phyloP scores from a whole-genome alignment of 176 grass and related monocot genomes.

The Pharus latifolius region DNA sequence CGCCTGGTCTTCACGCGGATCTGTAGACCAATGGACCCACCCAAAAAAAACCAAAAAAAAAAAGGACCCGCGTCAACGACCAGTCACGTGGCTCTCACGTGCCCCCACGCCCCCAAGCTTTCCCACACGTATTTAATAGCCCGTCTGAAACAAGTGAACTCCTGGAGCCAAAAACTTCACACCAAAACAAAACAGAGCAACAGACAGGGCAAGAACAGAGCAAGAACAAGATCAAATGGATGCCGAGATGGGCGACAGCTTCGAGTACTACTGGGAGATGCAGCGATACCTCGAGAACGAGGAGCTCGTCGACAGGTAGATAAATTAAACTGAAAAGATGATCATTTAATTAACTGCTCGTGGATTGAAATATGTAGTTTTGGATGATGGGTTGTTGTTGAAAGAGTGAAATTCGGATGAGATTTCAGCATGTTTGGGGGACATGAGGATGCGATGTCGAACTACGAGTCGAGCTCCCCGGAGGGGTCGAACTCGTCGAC shows the following conservation, averaged over 20 bases:
- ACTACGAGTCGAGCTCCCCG: slow-evolving; percentile 70
- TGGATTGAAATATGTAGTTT: no score
- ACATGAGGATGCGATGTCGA: slow-evolving; percentile 33
- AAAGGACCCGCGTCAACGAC: slow-evolving; percentile 10
- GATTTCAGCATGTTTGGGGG: slow-evolving; percentile 31
- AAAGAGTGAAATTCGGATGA: neutral
- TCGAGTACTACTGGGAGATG: slow-evolving; percentile 72
- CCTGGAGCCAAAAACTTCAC: neutral
- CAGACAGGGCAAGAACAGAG: neutral
- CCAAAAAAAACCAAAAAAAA: no score
- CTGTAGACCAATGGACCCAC: slow-evolving; percentile 6
- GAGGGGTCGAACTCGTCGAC: slow-evolving; percentile 29
- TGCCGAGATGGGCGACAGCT: slow-evolving; percentile 44
- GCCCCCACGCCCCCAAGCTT: no score
- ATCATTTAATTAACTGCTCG: neutral
- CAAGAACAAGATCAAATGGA: slow-evolving; percentile 11
- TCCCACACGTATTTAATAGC: no score
- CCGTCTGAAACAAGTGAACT: no score
- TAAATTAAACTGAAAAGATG: neutral
- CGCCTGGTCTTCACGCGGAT: slow-evolving; percentile 34
- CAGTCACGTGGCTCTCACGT: neutral
- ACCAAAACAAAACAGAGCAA: neutral
- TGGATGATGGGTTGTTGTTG: neutral
- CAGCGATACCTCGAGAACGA: slow-evolving; percentile 46
- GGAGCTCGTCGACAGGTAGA: slow-evolving; percentile 59